Evolutionary conservation across 1,139 yeast species (phyloP).

Genomic region (Diutina siamensis): DNA sequence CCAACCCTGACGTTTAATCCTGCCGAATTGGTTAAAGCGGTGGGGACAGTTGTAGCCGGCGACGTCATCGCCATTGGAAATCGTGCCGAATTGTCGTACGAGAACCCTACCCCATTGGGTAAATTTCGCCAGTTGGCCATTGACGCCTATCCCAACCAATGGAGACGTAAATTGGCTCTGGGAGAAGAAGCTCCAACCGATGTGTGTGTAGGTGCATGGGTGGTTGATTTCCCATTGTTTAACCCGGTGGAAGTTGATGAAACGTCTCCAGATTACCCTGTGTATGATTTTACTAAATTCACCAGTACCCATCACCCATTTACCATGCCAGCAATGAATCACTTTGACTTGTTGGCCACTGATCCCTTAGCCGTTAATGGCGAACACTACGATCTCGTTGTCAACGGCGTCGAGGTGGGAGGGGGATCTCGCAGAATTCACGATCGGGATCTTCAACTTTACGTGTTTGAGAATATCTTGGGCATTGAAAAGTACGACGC

Average conservation of each 20-base stretch:
- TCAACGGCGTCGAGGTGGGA: conserved; percentile 92
- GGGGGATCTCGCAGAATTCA: conserved; percentile 97
- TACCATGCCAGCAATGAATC: conserved; percentile 75
- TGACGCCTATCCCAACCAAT: conserved; percentile 35
- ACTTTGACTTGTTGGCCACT: conserved; percentile 41
- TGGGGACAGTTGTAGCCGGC: conserved; percentile 23
- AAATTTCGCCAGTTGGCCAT: conserved; percentile 67
- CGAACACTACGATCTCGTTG: conserved; percentile 89
- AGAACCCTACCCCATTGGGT: conserved; percentile 94
- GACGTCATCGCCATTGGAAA: conserved; percentile 70
- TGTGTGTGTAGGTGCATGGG: conserved; percentile 69
- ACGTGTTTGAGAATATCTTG: conserved; percentile 47
- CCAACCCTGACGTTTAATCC: background rate
- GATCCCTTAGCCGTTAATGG: conserved; percentile 66
- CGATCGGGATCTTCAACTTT: conserved; percentile 66
- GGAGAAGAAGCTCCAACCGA: conserved; percentile 9
- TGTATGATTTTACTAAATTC: conserved; percentile 34
- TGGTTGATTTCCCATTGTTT: conserved; percentile 82
- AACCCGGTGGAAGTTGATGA: conserved; percentile 46
- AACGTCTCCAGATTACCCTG: conserved; percentile 37
- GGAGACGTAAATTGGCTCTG: conserved; percentile 31
- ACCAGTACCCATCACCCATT: conserved; percentile 93
- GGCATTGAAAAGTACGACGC: conserved; percentile 42
- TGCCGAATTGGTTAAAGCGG: background rate
- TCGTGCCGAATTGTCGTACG: conserved; percentile 57